Evolutionary conservation across 2,329 filamentous ascomycete species (phyloP), one percentile per base, ranked within the genome.

Genomic region (Leptographium radiaticola): DNA sequence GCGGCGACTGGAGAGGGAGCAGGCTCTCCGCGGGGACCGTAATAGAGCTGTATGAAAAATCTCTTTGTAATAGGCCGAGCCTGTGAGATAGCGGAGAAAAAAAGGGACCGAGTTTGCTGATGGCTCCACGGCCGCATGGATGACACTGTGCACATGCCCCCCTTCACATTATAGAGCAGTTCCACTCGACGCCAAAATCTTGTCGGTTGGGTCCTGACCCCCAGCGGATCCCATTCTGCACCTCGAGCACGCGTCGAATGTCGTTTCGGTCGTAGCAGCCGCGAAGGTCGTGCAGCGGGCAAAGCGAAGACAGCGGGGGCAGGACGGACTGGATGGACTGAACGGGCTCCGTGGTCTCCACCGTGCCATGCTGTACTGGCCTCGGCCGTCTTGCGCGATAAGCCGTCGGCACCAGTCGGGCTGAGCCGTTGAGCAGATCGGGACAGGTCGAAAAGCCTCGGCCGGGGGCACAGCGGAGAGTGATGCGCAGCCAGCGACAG

Each of bases 401-500:
- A 55, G 67, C 60, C 12, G 61, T 61, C 2, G 70, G 70, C 31
- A 64, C 57, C 20, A 65, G 62, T 56, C 71, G 69, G 51, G 68
- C 62, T 25, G 60, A 55, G 52, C 69, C 68, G 58, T 68, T 66
- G 53, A 66, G 63, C 58, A 79, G 74, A 40, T 54, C 57, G 0
- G 65, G 61, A 64, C 77, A 81, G 33, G 65, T 74, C 55, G 63
- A 65, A 65, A 80, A 79, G 56, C 76, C 75, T 63, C 69, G 68
- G 13, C 71, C 71, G 0, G 74, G 73, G 5, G 61, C 67, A 66
- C 77, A 81, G 7, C 73, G 70, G 46, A 65, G 57, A 4, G 63
- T 64, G 60, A 80, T 68, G 56, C 70, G 62, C 44, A 74, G 68
- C 77, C 77, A 81, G 59, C 68, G 70, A 67, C 79, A 77, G 12